A percentile compares a stretch with the other conserved stretches of the same genome.
Evolutionary conservation across 768 basidiomycete species (phyloP).

Genomic region (Aureoboletus auriporus): DNA sequence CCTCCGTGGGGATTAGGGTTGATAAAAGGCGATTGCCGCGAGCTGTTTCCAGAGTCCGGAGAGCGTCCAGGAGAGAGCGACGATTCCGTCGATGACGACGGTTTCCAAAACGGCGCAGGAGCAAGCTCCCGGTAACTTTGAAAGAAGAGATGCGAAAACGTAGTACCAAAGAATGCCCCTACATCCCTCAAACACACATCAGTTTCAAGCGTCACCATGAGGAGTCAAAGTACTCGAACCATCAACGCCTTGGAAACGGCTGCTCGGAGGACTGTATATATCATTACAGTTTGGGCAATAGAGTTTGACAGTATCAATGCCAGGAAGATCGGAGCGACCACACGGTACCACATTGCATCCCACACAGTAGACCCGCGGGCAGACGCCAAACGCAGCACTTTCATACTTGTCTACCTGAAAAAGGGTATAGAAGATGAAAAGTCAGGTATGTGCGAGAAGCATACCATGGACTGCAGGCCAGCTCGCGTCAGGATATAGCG

Average conservation of each 20-base stretch:
- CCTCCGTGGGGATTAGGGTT: constrained; percentile 90
- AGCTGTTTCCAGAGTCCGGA: constrained; percentile 48
- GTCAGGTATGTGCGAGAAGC: constrained; percentile 15
- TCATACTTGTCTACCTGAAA: constrained; percentile 93
- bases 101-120: constrained; percentile 88
- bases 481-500: constrained; percentile 94
- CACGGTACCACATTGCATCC: constrained; percentile 89
- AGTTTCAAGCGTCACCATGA: constrained; percentile 8
- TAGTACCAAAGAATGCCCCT: constrained; percentile 99
- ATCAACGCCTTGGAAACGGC: constrained; percentile 93
- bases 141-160: constrained; percentile 98
- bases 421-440: constrained; percentile 10
- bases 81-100: constrained; percentile 47
- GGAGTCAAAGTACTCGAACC: constrained; percentile 43
- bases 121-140: constrained; percentile 96
- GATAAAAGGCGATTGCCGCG: constrained; percentile 56
- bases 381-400: constrained; percentile 82
- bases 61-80: constrained; percentile 55
- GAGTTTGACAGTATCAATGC: constrained; percentile 94
- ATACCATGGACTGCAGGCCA: constrained; percentile 92
- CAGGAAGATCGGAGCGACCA: constrained; percentile 92
- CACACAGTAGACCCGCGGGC: constrained; percentile 93
- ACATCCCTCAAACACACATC: constrained; percentile 17
- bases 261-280: constrained; percentile 92
- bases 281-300: constrained; percentile 99